Evolutionary conservation across 2,329 filamentous ascomycete genomes (phyloP).

Genomic region (Hypoxylon sp.): DNA sequence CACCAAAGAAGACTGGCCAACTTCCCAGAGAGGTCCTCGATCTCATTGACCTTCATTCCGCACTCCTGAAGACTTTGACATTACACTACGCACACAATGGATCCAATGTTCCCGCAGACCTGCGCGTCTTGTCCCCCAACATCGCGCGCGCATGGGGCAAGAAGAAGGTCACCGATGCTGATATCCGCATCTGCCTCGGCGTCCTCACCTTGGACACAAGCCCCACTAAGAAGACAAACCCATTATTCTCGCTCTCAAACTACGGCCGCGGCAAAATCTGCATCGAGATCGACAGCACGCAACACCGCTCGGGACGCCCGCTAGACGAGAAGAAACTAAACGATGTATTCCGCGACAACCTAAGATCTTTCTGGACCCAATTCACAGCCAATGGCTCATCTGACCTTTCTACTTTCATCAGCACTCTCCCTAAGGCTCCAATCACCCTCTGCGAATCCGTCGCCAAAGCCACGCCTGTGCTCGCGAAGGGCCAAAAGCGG

Average conservation of each 20-base stretch:
- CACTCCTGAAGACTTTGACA: slow-evolving; percentile 76
- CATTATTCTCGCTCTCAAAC: slow-evolving; percentile 54
- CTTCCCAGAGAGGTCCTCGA: slow-evolving; percentile 69
- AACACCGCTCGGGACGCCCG: slow-evolving; percentile 55
- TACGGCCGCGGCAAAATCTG: slow-evolving; percentile 65
- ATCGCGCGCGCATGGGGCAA: slow-evolving; percentile 80
- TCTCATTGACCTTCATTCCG: slow-evolving; percentile 72
- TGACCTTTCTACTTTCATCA: slow-evolving; percentile 64
- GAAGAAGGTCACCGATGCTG: slow-evolving; percentile 72
- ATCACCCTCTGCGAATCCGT: slow-evolving; percentile 66
- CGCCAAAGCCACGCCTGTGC: slow-evolving; percentile 66
- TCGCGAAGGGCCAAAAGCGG: slow-evolving; percentile 75
- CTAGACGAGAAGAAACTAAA: slow-evolving; percentile 67
- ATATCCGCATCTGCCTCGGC: slow-evolving; percentile 76
- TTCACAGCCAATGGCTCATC: slow-evolving; percentile 49
- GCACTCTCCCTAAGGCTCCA: slow-evolving; percentile 67
- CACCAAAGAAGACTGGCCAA: slow-evolving; percentile 32
- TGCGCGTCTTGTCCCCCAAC: slow-evolving; percentile 71
- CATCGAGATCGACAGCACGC: slow-evolving; percentile 65
- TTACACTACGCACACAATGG: slow-evolving; percentile 80
- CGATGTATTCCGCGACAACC: slow-evolving; percentile 65
- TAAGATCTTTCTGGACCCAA: slow-evolving; percentile 61
- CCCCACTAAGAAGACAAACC: slow-evolving; percentile 48
- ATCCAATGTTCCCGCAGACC: slow-evolving; percentile 71
- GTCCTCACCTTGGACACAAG: slow-evolving; percentile 61